phyloP scores from a whole-genome alignment of 306 rosid genomes.

The Ochetophila trinervis region DNA sequence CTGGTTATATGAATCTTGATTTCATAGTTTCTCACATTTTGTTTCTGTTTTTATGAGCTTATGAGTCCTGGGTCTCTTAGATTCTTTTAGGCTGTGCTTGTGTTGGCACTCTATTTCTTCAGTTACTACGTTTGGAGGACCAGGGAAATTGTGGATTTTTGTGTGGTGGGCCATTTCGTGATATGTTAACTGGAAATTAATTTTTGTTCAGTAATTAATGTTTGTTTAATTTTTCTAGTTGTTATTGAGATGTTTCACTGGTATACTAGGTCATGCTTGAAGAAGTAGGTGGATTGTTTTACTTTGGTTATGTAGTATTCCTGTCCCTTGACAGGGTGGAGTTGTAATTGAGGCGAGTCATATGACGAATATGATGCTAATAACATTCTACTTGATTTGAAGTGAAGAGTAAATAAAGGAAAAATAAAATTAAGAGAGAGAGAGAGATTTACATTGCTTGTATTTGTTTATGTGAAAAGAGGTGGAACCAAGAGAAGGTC shows the following conservation, averaged over 20 bases:
- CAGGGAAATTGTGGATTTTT: not conserved
- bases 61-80: too few relatives aligned
- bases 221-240: not conserved
- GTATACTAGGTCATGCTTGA: too few relatives aligned
- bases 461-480: not conserved
- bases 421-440: not conserved
- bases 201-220: not conserved
- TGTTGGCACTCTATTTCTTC: not conserved
- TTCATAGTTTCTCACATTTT: too few relatives aligned
- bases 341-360: too few relatives aligned
- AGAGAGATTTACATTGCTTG: not conserved
- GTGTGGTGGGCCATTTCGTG: not conserved
- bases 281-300: too few relatives aligned
- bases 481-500: not conserved
- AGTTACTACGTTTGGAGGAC: slow-evolving; percentile 4
- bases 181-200: not conserved
- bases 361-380: too few relatives aligned
- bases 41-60: too few relatives aligned
- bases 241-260: too few relatives aligned
- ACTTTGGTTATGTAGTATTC: too few relatives aligned
- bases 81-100: too few relatives aligned
- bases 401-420: not conserved
- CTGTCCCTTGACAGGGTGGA: too few relatives aligned
- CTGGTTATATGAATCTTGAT: not conserved
- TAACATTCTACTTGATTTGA: not conserved